Evolutionary conservation across 2,329 filamentous ascomycete genomes (phyloP), one percentile per base, ranked within the genome.

Genomic region (Cladosporium sp.): DNA sequence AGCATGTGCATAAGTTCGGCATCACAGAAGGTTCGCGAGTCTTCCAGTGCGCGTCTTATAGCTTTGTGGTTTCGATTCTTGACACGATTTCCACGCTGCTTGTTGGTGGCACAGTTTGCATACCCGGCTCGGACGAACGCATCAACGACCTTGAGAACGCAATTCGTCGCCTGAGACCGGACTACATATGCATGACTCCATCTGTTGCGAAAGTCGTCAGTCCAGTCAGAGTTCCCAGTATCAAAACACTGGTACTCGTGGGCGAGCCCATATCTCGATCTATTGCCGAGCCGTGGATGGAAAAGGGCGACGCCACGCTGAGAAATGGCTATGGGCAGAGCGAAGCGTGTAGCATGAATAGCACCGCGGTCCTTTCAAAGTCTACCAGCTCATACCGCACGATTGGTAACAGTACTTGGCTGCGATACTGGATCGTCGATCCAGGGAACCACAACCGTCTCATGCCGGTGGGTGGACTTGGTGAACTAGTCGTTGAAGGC

Each of bases 401-500:
- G 6, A 20, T 22, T n/a, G 41, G 41, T 11, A 13, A 17, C 7
- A 30, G 20, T 17, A 30, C 6, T 12, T 24, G 43, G 15, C 19
- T 20, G 7, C 4, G 39, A n/a, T 9, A 50, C 50, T 47, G 29
- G 29, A 37, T 47, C 7, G 29, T 37, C 6, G 43, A 47, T 13
- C 43, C 43, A 3, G 2, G 13, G 7, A 19, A 47, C 29, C 32
- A 47, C 34, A 4, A 37, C 12, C 29, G 29, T 3, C 15, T 47
- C 5, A 36, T 47, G 43, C 43, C 41, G 3, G 22, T 43, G n/a
- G 41, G 41, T 7, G 24, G 17, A 3, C 15, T 59, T 22, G 74
- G 74, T 9, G 74, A 77, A 54, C 58, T 77, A 43, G 53, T 75
- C 0, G 50, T 76, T 2, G 71, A 74, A 57, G 71, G 73, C 11